Base-by-base conservation (phyloP, 2,329 filamentous ascomycete genomes). In the Ascochyta viciae-villosae region DNA sequence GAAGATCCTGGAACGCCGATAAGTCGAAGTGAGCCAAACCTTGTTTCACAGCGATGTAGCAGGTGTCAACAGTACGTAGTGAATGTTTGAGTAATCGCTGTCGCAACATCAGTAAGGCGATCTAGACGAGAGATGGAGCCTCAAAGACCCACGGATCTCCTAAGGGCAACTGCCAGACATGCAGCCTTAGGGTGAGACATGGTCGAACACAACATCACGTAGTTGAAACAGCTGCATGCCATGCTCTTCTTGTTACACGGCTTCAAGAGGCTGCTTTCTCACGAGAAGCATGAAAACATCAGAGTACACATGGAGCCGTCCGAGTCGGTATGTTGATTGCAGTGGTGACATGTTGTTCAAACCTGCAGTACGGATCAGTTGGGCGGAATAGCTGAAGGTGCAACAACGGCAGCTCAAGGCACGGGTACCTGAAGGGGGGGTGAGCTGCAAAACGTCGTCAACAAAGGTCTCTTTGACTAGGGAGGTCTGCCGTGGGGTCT, bases 191-290 rank as follows among this genome's bases (percentile, higher is more conserved):
- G 19, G 62, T 51, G 57, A 58, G 60, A 66, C 57, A 61, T 34
- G 62, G 58, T 55, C 57, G 56, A 57, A 61, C 54, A 65, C 61
- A 54, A 47, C 64, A 58, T 54, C 22, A 29, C 42, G 60, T 56
- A 56, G 58, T 54, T 64, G 65, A 68, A 67, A 69, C 66, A 58
- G 37, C 41, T 62, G 50, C 62, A 60, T 60, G 59, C 60, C 63
- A 66, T 52, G 58, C 60, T 45, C 35, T 49, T 45, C 38, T 31
- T 34, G 62, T 65, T 58, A 50, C 62, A 67, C 61, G 31, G 27
- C 52, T 44, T 47, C 35, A 51, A 50, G 52, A 54, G 54, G 53
- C 46, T 58, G 58, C 51, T 38, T 54, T 50, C 49, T 60, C 53
- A 63, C 57, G 56, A 60, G 42, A 62, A 62, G 46, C 16, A 45